Evolutionary conservation across 495 filamentous ascomycete genomes (phyloP), one percentile per base, ranked within the genome.

Genomic region (Neurospora sp.): DNA sequence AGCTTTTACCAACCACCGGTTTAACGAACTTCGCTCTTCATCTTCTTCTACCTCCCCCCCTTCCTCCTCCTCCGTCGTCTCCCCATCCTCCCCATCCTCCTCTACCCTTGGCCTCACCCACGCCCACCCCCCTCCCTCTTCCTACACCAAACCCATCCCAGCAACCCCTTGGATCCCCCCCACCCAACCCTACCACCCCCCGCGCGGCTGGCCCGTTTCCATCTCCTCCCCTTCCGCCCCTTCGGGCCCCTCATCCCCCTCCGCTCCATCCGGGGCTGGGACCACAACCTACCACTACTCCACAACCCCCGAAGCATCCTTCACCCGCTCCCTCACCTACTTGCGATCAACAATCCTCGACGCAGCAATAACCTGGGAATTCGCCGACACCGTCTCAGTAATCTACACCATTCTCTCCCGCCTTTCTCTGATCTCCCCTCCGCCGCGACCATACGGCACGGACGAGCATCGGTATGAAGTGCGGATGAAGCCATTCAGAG

Each of bases 401-500:
- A 82, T 97, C 14, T 96, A 92, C 79, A 87, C 88, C 14, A 86
- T 89, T 0, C 84, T 97, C 10, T 74, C 78, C 18, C 89, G 91
- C n/a, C n/a, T n/a, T n/a, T n/a, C n/a, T 0, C 81, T 93, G 37
- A 79, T 98, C 31, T 83, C 82, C 0, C 75, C 84, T 3, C 88
- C 90, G 6, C 80, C 86, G 0, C 84, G 89, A 2, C 92, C 93
- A 0, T 97, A 96, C 80, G 88, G 89, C 68, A 87, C 84, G 38
- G 88, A 93, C 73, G 79, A 79, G 40, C 82, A 95, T 37, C 89
- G 94, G 7, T 97, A 97, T 80, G 90, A 96, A 74, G 82, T 97
- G 3, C 91, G 96, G 42, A 96, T 97, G 94, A 95, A 93, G 77
- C 93, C 94, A 0, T 98, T 97, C 73, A 82, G 90, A 8, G 77